phyloP scores from a whole-genome alignment of 371 early-diverging fungal genomes.

The Dentiscutata heterogama region DNA sequence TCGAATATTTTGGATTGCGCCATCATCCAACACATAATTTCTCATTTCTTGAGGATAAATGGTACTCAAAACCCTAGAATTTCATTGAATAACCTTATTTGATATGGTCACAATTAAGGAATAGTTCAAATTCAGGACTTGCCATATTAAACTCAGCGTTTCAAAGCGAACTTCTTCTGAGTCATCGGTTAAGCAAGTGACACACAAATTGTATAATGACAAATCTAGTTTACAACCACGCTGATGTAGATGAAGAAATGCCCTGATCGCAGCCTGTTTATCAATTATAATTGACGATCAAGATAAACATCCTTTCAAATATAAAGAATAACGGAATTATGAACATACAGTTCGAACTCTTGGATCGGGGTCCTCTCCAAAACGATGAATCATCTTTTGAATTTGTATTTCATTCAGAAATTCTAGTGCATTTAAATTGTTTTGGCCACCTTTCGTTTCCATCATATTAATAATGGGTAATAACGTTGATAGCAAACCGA shows the following conservation, averaged over 20 bases:
- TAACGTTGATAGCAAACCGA: conserved; percentile 54
- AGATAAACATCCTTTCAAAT: not conserved
- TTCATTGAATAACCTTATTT: conserved; percentile 18
- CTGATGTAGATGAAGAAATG: conserved; percentile 61
- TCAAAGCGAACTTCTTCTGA: conserved; percentile 71
- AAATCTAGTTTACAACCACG: conserved; percentile 59
- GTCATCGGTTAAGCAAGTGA: conserved; percentile 66
- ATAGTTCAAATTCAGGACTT: conserved; percentile 22
- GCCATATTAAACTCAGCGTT: conserved; percentile 70
- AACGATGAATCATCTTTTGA: conserved; percentile 58
- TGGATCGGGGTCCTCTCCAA: conserved; percentile 59
- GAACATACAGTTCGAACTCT: conserved; percentile 58
- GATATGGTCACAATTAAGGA: not conserved
- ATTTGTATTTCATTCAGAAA: conserved; percentile 50
- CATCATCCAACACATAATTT: not conserved
- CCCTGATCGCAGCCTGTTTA: conserved; percentile 58
- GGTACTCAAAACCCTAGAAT: conserved; percentile 55
- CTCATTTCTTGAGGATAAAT: conserved; percentile 57
- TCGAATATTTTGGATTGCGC: not conserved
- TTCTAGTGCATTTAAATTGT: not conserved
- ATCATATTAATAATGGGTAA: conserved; percentile 49
- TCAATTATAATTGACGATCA: not conserved
- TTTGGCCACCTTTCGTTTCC: not conserved
- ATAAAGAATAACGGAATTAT: not conserved
- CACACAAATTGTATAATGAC: conserved; percentile 64